Evolutionary conservation across 768 basidiomycete genomes (phyloP).

Genomic region (Mycena galericulata): DNA sequence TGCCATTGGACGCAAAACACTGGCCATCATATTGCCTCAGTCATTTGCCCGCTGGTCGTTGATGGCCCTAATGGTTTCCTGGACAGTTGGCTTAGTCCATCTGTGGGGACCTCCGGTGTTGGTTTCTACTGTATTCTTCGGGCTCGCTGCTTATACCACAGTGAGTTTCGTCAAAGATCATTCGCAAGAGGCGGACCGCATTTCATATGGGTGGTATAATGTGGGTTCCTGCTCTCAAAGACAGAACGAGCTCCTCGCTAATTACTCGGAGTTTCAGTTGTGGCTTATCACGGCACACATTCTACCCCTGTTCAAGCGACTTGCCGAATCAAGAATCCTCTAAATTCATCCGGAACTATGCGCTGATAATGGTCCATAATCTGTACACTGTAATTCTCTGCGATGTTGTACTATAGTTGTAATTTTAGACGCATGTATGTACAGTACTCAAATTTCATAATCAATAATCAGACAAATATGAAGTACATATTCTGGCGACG

Average conservation of each 20-base stretch:
- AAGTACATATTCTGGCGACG: too few relatives aligned
- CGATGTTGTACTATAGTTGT: too few relatives aligned
- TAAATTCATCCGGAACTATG: too few relatives aligned
- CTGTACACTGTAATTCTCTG: too few relatives aligned
- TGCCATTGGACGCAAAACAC: constrained; percentile 33
- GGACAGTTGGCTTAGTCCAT: constrained; percentile 21
- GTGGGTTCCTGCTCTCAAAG: not conserved
- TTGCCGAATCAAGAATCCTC: not conserved
- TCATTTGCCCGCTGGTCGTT: constrained; percentile 34
- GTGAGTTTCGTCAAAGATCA: constrained; percentile 23
- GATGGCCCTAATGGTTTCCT: constrained; percentile 12
- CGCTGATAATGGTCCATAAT: too few relatives aligned
- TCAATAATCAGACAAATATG: too few relatives aligned
- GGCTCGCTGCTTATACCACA: constrained; percentile 15
- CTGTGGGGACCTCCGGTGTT: constrained; percentile 30
- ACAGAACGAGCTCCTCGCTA: too few relatives aligned
- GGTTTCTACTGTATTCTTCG: constrained; percentile 11
- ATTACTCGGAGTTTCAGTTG: not conserved
- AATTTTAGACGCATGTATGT: too few relatives aligned
- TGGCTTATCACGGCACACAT: not conserved
- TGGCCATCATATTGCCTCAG: constrained; percentile 31
- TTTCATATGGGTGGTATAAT: constrained; percentile 35
- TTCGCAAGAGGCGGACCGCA: constrained; percentile 27
- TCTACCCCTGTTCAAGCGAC: constrained; percentile 1
- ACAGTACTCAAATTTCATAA: too few relatives aligned